Conservation (phyloP, 495 filamentous ascomycete genomes). For the Trichoderma gamsii region DNA sequence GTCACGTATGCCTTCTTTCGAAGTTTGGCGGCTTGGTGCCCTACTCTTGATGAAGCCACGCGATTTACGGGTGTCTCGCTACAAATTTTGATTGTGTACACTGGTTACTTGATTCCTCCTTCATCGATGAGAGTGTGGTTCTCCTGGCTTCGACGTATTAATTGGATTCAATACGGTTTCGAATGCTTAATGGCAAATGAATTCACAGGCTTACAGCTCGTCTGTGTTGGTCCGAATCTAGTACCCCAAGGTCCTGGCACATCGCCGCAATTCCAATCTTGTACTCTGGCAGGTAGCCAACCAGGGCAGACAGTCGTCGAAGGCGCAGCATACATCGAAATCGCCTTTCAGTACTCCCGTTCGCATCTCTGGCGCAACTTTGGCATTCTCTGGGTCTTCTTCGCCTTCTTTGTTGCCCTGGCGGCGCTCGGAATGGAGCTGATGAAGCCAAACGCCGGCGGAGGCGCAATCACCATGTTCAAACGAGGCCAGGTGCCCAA, state of each 20-base stretch:
- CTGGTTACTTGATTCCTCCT: conserved; percentile 66
- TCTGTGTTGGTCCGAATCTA: conserved; percentile 41
- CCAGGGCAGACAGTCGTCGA: conserved; percentile 46
- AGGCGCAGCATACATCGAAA: conserved; percentile 54
- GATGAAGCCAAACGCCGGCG: conserved; percentile 65
- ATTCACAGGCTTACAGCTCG: conserved; percentile 50
- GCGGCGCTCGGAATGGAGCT: conserved; percentile 60
- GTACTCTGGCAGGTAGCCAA: conserved; percentile 49
- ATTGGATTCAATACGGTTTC: conserved; percentile 70
- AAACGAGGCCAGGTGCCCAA: conserved; percentile 27
- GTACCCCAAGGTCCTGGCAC: conserved; percentile 54
- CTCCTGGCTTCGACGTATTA: conserved; percentile 68
- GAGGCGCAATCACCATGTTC: conserved; percentile 63
- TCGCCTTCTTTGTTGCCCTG: conserved; percentile 60
- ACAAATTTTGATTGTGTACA: conserved; percentile 70
- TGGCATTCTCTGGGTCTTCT: conserved; percentile 52
- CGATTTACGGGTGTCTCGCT: conserved; percentile 42
- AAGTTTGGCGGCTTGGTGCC: conserved; percentile 58
- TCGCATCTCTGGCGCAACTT: conserved; percentile 81
- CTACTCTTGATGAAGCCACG: conserved; percentile 55
- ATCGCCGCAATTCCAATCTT: conserved; percentile 51
- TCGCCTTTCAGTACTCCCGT: conserved; percentile 54
- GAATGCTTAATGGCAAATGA: conserved; percentile 65
- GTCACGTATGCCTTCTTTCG: conserved; percentile 77
- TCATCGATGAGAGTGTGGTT: conserved; percentile 71